Conservation (phyloP, 1,284 basidiomycete species). For the Microbotryomycetes sp. region DNA sequence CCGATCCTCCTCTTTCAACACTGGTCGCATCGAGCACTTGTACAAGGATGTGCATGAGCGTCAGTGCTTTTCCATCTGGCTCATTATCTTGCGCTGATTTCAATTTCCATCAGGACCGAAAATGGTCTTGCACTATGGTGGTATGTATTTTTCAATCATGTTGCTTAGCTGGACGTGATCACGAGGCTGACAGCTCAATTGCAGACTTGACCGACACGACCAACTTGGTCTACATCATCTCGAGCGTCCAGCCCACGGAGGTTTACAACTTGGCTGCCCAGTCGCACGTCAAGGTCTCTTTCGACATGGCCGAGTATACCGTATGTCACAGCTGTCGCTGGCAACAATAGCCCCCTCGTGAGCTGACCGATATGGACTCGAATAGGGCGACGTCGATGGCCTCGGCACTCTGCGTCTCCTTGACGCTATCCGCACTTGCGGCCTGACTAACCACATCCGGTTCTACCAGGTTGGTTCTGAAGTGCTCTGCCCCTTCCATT, state of each 20-base stretch:
- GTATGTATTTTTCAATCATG: slow-evolving; percentile 4
- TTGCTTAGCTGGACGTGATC: background rate
- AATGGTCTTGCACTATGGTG: slow-evolving; percentile 84
- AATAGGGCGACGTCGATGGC: slow-evolving; percentile 72
- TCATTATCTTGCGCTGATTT: background rate
- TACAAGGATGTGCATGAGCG: slow-evolving; percentile 75
- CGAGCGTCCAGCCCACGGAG: slow-evolving; percentile 78
- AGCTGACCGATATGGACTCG: background rate
- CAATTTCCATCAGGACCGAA: slow-evolving; percentile 43
- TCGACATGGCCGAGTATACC: slow-evolving; percentile 95
- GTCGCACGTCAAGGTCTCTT: slow-evolving; percentile 92
- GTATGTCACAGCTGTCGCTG: slow-evolving; percentile 26
- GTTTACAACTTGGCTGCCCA: slow-evolving; percentile 95
- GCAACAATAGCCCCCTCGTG: background rate
- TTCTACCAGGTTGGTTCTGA: slow-evolving; percentile 55
- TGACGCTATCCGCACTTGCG: slow-evolving; percentile 85
- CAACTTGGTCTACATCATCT: slow-evolving; percentile 86
- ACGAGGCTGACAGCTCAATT: background rate
- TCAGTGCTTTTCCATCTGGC: background rate
- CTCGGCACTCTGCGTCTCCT: slow-evolving; percentile 82
- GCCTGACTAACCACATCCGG: slow-evolving; percentile 71
- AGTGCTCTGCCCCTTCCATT: too few relatives aligned
- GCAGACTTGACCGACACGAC: slow-evolving; percentile 67
- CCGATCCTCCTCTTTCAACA: slow-evolving; percentile 89
- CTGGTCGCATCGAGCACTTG: slow-evolving; percentile 77